Evolutionary conservation across 2,329 filamentous ascomycete genomes (phyloP).

Genomic region (Fusarium denticulatum): DNA sequence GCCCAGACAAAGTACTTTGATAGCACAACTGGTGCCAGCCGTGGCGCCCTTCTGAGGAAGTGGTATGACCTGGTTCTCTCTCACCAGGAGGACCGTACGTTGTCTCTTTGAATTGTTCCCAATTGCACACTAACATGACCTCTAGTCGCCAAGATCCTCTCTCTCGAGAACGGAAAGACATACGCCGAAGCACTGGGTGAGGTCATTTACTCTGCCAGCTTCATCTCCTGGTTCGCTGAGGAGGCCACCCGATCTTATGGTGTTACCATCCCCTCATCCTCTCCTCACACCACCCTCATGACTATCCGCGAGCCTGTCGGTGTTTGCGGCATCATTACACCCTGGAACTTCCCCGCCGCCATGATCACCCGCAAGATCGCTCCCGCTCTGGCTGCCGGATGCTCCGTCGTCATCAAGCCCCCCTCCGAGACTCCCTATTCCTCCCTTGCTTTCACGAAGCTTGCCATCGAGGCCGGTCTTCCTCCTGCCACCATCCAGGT

Average conservation of each 20-base stretch:
- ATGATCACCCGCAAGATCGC: constrained; percentile 54
- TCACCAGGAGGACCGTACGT: constrained; percentile 43
- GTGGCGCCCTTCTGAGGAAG: constrained; percentile 43
- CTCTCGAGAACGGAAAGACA: constrained; percentile 66
- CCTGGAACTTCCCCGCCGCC: constrained; percentile 46
- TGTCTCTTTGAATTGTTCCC: neutral
- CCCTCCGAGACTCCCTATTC: constrained; percentile 80
- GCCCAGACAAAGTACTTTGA: constrained; percentile 42
- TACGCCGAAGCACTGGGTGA: constrained; percentile 63
- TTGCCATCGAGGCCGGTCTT: constrained; percentile 77
- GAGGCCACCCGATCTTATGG: constrained; percentile 65
- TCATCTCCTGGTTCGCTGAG: constrained; percentile 66
- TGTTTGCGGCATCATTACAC: constrained; percentile 58
- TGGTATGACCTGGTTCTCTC: constrained; percentile 43
- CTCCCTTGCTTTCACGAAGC: constrained; percentile 73
- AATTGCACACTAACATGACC: neutral
- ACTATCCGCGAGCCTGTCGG: constrained; percentile 67
- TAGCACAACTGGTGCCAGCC: constrained; percentile 42
- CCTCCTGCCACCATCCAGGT: constrained; percentile 54
- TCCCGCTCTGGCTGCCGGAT: constrained; percentile 75
- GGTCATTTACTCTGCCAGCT: constrained; percentile 63
- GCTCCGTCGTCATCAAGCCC: constrained; percentile 79
- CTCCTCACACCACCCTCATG: constrained; percentile 72
- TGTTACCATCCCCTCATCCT: constrained; percentile 66
- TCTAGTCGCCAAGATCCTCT: constrained; percentile 50